Base-by-base conservation (phyloP, 2,329 filamentous ascomycete genomes). In the Monosporascus sp. region DNA sequence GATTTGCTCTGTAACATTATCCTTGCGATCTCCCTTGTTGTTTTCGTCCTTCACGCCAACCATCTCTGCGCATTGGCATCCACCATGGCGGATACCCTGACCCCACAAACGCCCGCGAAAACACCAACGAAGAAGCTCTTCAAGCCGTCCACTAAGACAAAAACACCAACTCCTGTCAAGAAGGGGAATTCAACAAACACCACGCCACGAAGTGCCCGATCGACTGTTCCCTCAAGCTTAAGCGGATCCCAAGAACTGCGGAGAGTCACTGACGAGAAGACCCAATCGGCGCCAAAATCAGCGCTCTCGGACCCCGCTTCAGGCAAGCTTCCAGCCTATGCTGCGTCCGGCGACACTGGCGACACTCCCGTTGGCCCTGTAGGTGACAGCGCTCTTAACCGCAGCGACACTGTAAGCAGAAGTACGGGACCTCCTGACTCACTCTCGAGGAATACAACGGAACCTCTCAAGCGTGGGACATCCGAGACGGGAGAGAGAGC, bases 51-150 rank as follows among this genome's bases (percentile, higher is more conserved):
- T 9, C 58, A 58, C 52, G 55, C 58, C 17, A 54, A 58, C 51
- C 61, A 57, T 19, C 56, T 65, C 37, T 57, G 54, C 17, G 53
- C 50, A 38, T 44, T 59, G 48, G 47, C 54, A 31, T 43, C 55
- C 50, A 53, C 44, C 46, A 65, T 68, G 63, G 63, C 65, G 38
- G 64, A 67, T 55, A 59, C 61, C 37, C 41, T 63, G 43, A 49
- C 56, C 44, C 63, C 66, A 16, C 63, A 63, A 47, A 66, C 65
- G 27, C 60, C 66, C 17, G 55, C 64, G 24, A 64, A 56, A 53
- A 66, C 65, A 35, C 61, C 66, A n/a, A 57, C 65, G 26, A 64
- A 55, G 55, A 68, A 67, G 56, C 56, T 69, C 17, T 69, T 69
- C 55, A 68, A 68, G 55, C 58, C 67, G 43, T 64, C 67, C 20